These are phyloP conservation scores for Metschnikowia proteae DNA, from an alignment of 805 yeast genomes.

Conservation along the genomic window DNA sequence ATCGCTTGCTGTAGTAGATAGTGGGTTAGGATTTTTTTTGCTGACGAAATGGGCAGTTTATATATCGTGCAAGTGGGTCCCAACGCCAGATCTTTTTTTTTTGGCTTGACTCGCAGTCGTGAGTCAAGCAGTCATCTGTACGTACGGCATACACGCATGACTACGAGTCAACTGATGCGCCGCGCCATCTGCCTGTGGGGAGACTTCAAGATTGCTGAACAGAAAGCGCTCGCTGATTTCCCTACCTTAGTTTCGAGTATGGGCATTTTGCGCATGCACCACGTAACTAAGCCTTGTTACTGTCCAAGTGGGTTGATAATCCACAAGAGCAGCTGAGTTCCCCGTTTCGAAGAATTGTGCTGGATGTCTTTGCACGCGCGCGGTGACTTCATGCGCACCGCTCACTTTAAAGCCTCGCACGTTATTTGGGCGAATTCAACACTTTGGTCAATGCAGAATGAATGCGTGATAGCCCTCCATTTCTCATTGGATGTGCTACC, in stretches of 20 bases:
- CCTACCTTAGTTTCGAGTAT: too few species aligned
- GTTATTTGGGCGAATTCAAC: constrained; percentile 47
- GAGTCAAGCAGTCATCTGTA: constrained; percentile 18
- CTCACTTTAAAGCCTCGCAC: constrained; percentile 15
- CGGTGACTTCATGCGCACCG: neutral
- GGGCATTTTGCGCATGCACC: too few species aligned
- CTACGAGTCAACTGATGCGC: constrained; percentile 14
- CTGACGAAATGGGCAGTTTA: neutral
- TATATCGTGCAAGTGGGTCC: neutral
- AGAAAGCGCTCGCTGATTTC: too few species aligned
- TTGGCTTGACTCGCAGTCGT: constrained; percentile 13
- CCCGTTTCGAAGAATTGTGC: too few species aligned
- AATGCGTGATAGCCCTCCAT: constrained; percentile 43
- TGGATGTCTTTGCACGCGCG: neutral
- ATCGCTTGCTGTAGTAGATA: neutral
- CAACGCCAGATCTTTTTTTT: constrained; percentile 6
- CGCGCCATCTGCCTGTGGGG: neutral
- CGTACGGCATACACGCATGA: constrained; percentile 12
- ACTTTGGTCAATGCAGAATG: constrained; percentile 59
- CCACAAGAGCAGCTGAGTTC: too few species aligned
- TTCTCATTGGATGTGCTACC: constrained; percentile 28
- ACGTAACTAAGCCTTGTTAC: too few species aligned
- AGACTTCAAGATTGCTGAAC: too few species aligned
- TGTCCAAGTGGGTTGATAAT: too few species aligned
- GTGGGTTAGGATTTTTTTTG: neutral